Evolutionary conservation across 305 asterid genomes (phyloP).

Genomic region (Fraxinus sp.): DNA sequence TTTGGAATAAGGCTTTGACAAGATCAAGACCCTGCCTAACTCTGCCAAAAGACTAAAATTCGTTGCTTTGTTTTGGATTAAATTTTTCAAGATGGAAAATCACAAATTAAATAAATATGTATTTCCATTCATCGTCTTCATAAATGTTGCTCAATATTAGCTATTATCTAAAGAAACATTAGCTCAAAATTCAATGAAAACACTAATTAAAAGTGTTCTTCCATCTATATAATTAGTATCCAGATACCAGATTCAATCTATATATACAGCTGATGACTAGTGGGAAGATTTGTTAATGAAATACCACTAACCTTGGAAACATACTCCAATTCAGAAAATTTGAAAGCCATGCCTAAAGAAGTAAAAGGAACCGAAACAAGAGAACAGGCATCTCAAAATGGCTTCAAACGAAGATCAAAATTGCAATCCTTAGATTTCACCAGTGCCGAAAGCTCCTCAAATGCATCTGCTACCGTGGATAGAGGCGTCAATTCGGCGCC

Average conservation of each 20-base stretch:
- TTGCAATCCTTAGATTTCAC: slow-evolving; percentile 43
- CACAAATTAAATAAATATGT: not conserved
- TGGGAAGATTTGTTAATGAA: not conserved
- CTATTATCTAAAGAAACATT: too few species aligned
- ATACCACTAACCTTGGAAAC: slow-evolving; percentile 60
- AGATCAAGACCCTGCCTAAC: slow-evolving; percentile 98
- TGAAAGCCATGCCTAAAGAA: slow-evolving; percentile 82
- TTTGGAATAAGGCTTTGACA: slow-evolving; percentile 72
- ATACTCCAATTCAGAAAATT: slow-evolving; percentile 87
- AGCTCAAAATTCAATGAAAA: too few species aligned
- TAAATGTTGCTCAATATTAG: not conserved
- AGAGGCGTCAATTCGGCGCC: slow-evolving; percentile 50
- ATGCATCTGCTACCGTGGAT: slow-evolving; percentile 73
- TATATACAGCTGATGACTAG: not conserved
- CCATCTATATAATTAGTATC: not conserved
- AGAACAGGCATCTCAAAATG: slow-evolving; percentile 80
- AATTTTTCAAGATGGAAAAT: not conserved
- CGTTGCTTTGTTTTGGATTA: too few species aligned
- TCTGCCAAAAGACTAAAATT: slow-evolving; percentile 27
- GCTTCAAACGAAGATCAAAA: slow-evolving; percentile 65
- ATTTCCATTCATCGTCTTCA: too few species aligned
- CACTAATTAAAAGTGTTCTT: too few species aligned
- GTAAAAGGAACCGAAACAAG: slow-evolving; percentile 88
- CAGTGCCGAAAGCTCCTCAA: slow-evolving; percentile 65
- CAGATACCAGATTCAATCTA: not conserved